phyloP scores from a whole-genome alignment of 139 green algal species.

The Microglena sp. region DNA sequence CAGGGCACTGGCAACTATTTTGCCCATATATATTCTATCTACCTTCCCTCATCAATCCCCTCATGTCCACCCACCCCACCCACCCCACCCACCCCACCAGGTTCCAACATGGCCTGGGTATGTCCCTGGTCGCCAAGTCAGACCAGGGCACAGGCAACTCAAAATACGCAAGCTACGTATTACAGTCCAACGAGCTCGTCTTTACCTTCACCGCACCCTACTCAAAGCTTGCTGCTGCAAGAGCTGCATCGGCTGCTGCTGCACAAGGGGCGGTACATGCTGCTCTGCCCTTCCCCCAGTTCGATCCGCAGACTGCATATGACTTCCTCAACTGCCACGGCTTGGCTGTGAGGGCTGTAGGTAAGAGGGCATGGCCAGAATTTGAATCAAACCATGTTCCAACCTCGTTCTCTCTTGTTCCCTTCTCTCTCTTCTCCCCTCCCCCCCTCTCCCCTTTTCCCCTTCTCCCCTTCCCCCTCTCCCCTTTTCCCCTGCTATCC shows the following conservation, averaged over 20 bases:
- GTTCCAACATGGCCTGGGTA: constrained; percentile 85
- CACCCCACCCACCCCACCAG: too few species aligned
- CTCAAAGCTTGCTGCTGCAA: constrained; percentile 13
- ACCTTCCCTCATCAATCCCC: neutral
- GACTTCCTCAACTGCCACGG: constrained; percentile 81
- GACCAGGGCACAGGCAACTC: constrained; percentile 83
- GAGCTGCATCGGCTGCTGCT: too few species aligned
- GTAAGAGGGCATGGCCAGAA: too few species aligned
- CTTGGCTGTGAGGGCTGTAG: constrained; percentile 77
- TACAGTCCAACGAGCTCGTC: constrained; percentile 75
- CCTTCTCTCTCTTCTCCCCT: too few species aligned
- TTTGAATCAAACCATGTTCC: neutral
- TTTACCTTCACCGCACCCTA: constrained; percentile 95
- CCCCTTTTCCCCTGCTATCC: too few species aligned
- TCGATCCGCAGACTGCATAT: constrained; percentile 41
- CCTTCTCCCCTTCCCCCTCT: too few species aligned
- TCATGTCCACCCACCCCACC: too few species aligned
- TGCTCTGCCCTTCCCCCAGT: constrained; percentile 34
- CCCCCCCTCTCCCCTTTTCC: too few species aligned
- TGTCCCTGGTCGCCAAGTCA: constrained; percentile 77
- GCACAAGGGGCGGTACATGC: too few species aligned
- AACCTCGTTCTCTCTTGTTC: too few species aligned
- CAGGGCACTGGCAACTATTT: neutral
- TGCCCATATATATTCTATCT: neutral
- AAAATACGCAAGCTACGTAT: constrained; percentile 73